Evolutionary conservation across 2,329 filamentous ascomycete species (phyloP).

Genomic region (Daldinia sp.): DNA sequence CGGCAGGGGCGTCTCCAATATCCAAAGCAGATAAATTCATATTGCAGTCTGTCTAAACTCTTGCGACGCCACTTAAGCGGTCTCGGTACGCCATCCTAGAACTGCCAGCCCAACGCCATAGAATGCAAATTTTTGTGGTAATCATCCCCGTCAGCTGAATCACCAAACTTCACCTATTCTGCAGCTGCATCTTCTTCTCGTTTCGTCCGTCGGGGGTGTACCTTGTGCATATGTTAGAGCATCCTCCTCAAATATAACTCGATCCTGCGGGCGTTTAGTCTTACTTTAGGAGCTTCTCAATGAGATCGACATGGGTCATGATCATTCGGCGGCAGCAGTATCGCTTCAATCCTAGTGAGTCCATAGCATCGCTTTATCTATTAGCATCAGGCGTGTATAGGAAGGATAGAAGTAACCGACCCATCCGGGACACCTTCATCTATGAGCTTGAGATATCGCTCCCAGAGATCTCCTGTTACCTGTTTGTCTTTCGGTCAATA

Average conservation of each 20-base stretch:
- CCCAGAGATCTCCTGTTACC: conserved; percentile 98
- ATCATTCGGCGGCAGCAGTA: conserved; percentile 99
- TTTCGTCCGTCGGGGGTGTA: conserved; percentile 70
- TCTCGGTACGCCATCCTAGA: conserved; percentile 27
- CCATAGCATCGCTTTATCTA: conserved; percentile 85
- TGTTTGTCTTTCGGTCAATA: conserved; percentile 51
- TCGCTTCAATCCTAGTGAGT: conserved; percentile 88
- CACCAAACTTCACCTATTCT: conserved; percentile 20
- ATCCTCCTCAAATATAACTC: not conserved
- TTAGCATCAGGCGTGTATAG: conserved; percentile 38
- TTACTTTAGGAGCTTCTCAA: conserved; percentile 97
- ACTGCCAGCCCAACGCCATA: conserved; percentile 44
- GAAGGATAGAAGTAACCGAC: conserved; percentile 56
- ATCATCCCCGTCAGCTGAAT: conserved; percentile 11
- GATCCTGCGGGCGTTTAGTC: conserved; percentile 40
- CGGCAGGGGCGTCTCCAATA: not conserved
- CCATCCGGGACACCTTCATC: conserved; percentile 79
- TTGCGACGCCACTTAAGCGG: conserved; percentile 11
- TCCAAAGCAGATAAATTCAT: conserved; percentile 10
- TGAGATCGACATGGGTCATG: conserved; percentile 98
- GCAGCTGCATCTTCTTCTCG: conserved; percentile 65
- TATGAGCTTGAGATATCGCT: conserved; percentile 89
- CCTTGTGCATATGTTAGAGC: conserved; percentile 49
- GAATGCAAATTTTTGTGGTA: conserved; percentile 41
- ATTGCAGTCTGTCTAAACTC: conserved; percentile 15